Conservation (phyloP, 345 rosid genomes). For the Iberis pinnata region DNA sequence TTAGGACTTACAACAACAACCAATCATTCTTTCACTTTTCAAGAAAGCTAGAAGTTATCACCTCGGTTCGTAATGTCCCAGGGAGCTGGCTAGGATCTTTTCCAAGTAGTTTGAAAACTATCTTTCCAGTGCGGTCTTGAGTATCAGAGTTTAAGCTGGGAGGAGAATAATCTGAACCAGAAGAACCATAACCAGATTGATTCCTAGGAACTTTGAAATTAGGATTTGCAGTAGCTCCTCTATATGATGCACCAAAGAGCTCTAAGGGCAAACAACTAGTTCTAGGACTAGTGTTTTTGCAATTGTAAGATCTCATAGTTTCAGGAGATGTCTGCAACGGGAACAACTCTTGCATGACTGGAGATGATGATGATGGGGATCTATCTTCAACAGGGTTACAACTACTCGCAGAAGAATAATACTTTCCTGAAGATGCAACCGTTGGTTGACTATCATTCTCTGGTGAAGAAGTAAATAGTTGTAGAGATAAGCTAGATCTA, state of each 20-base stretch:
- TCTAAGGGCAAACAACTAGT: slow-evolving; percentile 49
- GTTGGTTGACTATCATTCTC: slow-evolving; percentile 59
- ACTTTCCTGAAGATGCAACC: slow-evolving; percentile 58
- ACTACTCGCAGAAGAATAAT: slow-evolving; percentile 86
- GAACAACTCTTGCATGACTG: slow-evolving; percentile 57
- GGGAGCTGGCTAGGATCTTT: slow-evolving; percentile 79
- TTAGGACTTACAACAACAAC: background rate
- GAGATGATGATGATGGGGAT: slow-evolving; percentile 81
- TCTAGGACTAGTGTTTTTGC: slow-evolving; percentile 37
- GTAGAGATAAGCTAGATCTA: slow-evolving; percentile 53
- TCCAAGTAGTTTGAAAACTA: slow-evolving; percentile 57
- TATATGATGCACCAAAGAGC: slow-evolving; percentile 51
- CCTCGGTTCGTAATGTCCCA: slow-evolving; percentile 55
- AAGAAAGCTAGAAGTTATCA: slow-evolving; percentile 9
- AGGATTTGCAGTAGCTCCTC: slow-evolving; percentile 33
- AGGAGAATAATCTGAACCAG: slow-evolving; percentile 85
- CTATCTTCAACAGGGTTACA: slow-evolving; percentile 67
- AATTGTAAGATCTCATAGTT: slow-evolving; percentile 34
- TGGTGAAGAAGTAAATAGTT: slow-evolving; percentile 66
- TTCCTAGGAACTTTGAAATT: slow-evolving; percentile 36
- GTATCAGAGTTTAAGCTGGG: slow-evolving; percentile 65
- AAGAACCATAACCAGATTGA: slow-evolving; percentile 67
- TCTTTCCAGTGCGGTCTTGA: slow-evolving; percentile 66
- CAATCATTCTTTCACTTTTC: background rate
- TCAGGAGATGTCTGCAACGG: slow-evolving; percentile 58